phyloP scores from a whole-genome alignment of 441 rosid species.

The Pelargonium myrrhifolium region DNA sequence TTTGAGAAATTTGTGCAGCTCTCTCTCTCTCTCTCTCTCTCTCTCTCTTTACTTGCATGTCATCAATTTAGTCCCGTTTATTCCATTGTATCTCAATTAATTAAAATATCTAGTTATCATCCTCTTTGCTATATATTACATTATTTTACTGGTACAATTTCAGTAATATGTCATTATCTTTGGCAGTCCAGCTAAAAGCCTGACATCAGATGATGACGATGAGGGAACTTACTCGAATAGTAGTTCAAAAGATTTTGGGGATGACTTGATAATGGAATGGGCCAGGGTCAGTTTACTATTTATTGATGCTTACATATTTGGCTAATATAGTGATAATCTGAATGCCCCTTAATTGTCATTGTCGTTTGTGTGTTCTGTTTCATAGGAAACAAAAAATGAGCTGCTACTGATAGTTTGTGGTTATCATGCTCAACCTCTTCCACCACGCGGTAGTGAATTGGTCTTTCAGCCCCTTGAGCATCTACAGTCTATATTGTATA shows the following conservation, averaged over 20 bases:
- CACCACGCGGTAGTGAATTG: constrained; percentile 56
- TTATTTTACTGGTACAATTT: background rate
- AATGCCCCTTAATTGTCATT: constrained; percentile 16
- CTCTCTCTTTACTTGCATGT: too few species aligned
- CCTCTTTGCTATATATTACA: background rate
- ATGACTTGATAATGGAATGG: constrained; percentile 76
- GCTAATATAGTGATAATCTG: constrained; percentile 13
- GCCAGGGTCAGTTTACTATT: constrained; percentile 63
- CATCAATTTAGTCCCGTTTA: too few species aligned
- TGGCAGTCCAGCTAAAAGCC: constrained; percentile 95
- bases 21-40: too few species aligned
- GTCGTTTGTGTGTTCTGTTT: constrained; percentile 24
- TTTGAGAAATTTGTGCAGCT: background rate
- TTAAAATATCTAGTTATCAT: background rate
- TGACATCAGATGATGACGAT: constrained; percentile 58
- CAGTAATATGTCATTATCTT: constrained; percentile 33
- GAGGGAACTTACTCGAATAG: constrained; percentile 44
- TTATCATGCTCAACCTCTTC: constrained; percentile 69
- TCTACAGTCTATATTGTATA: constrained; percentile 71
- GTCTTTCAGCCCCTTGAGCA: constrained; percentile 87
- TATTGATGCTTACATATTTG: constrained; percentile 7
- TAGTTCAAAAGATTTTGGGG: constrained; percentile 52
- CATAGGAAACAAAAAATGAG: constrained; percentile 75
- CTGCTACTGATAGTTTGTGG: constrained; percentile 73
- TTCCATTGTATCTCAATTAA: too few species aligned